Conservation (phyloP, 164 flowering plant genomes). For the Liriodendron chinense region DNA sequence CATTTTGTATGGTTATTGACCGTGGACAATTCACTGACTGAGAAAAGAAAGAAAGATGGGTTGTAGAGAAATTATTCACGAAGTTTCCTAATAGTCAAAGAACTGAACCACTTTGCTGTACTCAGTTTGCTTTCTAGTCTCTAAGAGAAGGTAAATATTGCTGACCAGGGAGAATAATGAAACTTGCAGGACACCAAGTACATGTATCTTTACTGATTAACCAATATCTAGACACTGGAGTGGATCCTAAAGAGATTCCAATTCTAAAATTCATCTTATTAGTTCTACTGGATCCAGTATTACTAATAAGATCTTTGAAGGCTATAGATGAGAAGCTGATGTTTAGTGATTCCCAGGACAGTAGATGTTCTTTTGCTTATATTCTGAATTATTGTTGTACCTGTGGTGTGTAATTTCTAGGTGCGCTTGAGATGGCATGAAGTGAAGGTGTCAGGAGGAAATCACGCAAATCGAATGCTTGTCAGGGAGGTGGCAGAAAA, state of each 20-base stretch:
- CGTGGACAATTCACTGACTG: background rate
- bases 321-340: too few relatives aligned
- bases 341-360: too few relatives aligned
- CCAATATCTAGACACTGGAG: too few relatives aligned
- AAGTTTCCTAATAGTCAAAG: background rate
- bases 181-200: too few relatives aligned
- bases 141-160: too few relatives aligned
- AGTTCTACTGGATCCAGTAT: too few relatives aligned
- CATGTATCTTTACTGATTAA: too few relatives aligned
- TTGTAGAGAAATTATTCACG: background rate
- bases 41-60: background rate
- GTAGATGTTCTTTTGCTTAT: too few relatives aligned
- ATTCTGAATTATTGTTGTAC: background rate
- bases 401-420: constrained; percentile 30
- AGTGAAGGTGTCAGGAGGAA: constrained; percentile 26
- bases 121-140: background rate
- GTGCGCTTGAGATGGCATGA: constrained; percentile 76
- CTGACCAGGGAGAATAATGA: too few relatives aligned
- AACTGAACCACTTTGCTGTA: background rate
- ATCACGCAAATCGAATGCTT: constrained; percentile 53
- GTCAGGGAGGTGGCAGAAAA: constrained; percentile 62
- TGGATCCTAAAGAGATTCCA: too few relatives aligned
- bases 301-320: too few relatives aligned
- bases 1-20: background rate
- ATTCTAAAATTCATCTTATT: too few relatives aligned